phyloP scores from a whole-genome alignment of 2,329 filamentous ascomycete genomes.

The Epichloe typhina region DNA sequence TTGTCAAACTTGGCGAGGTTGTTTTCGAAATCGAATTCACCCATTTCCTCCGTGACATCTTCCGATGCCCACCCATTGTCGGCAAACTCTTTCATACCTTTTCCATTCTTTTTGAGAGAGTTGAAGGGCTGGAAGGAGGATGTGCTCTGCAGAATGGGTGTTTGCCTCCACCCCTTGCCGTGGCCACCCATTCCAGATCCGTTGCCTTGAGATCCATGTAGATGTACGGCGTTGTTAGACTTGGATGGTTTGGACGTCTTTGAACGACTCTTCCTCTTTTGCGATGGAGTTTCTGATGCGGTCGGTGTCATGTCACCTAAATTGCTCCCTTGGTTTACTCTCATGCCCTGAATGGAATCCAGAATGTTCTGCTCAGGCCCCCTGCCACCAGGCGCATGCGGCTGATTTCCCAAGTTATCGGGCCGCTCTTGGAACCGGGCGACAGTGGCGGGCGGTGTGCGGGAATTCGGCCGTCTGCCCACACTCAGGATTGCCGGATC shows the following conservation, averaged over 20 bases:
- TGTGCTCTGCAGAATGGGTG: constrained; percentile 46
- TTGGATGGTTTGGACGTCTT: constrained; percentile 21
- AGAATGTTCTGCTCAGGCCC: constrained; percentile 14
- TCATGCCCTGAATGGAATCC: constrained; percentile 16
- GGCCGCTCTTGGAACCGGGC: constrained; percentile 2
- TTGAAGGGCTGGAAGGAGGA: constrained; percentile 50
- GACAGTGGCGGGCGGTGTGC: constrained; percentile 13
- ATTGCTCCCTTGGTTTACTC: constrained; percentile 8
- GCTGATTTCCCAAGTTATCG: constrained; percentile 4
- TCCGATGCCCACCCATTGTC: constrained; percentile 91
- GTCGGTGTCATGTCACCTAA: constrained; percentile 10
- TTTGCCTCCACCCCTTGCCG: constrained; percentile 46
- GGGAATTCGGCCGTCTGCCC: constrained; percentile 26
- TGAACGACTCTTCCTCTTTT: constrained; percentile 19
- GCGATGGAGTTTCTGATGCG: constrained; percentile 11
- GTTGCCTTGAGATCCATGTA: constrained; percentile 14
- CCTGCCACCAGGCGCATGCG: not conserved
- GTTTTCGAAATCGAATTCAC: constrained; percentile 86
- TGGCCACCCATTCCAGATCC: constrained; percentile 17
- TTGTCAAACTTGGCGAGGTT: constrained; percentile 94
- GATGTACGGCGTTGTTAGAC: constrained; percentile 13
- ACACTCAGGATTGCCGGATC: constrained; percentile 76
- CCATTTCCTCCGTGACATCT: constrained; percentile 87
- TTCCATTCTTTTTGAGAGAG: constrained; percentile 43
- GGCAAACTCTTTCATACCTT: constrained; percentile 28